Evolutionary conservation across 1,139 yeast species (phyloP).

Genomic region (Suhomyces atakaporum): DNA sequence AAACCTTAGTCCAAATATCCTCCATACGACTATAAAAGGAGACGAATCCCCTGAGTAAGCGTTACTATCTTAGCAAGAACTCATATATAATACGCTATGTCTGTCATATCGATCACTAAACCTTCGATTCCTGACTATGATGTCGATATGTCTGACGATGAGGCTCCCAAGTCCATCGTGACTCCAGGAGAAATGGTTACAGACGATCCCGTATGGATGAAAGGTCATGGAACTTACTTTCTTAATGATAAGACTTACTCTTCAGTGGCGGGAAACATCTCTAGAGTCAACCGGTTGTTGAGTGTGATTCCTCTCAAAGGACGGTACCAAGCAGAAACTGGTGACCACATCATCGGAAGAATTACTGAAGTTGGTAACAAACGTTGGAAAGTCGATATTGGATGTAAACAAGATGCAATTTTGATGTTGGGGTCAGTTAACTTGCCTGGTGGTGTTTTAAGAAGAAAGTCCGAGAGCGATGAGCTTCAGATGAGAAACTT

Average conservation of each 20-base stretch:
- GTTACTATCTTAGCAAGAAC: background rate
- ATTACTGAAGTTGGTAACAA: conserved; percentile 92
- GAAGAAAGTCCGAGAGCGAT: conserved; percentile 93
- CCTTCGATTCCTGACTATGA: conserved; percentile 27
- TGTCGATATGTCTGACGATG: conserved; percentile 33
- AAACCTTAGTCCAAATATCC: too few species aligned
- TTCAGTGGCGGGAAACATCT: conserved; percentile 88
- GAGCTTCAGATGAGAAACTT: conserved; percentile 95
- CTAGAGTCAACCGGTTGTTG: conserved; percentile 81
- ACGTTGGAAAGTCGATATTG: conserved; percentile 97
- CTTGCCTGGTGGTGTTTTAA: conserved; percentile 93
- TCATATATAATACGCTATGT: too few species aligned
- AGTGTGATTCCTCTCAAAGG: conserved; percentile 88
- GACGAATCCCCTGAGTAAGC: background rate
- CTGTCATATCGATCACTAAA: conserved; percentile 40
- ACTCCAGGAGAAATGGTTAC: conserved; percentile 98
- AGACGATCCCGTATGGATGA: conserved; percentile 96
- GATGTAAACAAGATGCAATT: conserved; percentile 89
- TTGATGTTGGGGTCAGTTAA: conserved; percentile 94
- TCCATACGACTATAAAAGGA: background rate
- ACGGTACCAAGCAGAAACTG: conserved; percentile 88
- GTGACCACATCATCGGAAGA: conserved; percentile 94
- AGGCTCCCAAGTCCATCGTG: conserved; percentile 44
- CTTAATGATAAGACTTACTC: conserved; percentile 73
- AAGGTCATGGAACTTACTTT: conserved; percentile 96